Conservation (phyloP, 805 yeast species). For the Cyberlindnera galapagoensis region DNA sequence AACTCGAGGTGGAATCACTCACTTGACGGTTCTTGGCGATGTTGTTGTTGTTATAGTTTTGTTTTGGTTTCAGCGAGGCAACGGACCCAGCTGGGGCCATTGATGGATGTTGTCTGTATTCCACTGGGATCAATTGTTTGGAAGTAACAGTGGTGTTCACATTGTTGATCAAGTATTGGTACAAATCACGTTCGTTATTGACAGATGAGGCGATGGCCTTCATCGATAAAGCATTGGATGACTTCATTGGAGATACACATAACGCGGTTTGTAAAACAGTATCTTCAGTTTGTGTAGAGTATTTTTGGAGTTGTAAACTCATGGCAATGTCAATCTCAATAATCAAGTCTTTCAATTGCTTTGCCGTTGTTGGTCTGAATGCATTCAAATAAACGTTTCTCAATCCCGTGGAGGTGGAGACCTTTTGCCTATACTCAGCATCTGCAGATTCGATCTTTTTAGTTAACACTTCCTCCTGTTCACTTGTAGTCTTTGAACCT, state of each 20-base stretch:
- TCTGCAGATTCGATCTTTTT: constrained; percentile 81
- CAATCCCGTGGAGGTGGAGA: constrained; percentile 61
- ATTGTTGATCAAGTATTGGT: constrained; percentile 53
- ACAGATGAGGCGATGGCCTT: constrained; percentile 67
- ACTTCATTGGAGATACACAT: constrained; percentile 64
- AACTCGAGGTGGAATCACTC: background rate
- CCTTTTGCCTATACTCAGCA: constrained; percentile 75
- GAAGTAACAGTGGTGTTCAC: constrained; percentile 23
- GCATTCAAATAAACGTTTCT: constrained; percentile 66
- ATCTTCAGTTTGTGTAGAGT: constrained; percentile 82
- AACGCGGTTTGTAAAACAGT: constrained; percentile 80
- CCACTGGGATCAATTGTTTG: constrained; percentile 54
- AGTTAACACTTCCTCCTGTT: constrained; percentile 85
- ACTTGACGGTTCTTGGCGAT: too few species aligned
- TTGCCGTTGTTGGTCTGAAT: constrained; percentile 73
- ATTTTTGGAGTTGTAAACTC: constrained; percentile 82
- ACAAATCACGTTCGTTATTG: constrained; percentile 79
- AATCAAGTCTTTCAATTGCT: constrained; percentile 66
- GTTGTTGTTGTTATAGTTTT: too few species aligned
- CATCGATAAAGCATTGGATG: constrained; percentile 56
- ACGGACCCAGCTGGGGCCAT: constrained; percentile 30
- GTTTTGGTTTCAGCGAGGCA: too few species aligned
- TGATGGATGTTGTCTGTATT: constrained; percentile 65
- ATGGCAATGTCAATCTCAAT: constrained; percentile 87
- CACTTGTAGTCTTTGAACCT: constrained; percentile 67